Evolutionary conservation across 2,329 filamentous ascomycete species (phyloP).

Genomic region (Fusarium sp.): DNA sequence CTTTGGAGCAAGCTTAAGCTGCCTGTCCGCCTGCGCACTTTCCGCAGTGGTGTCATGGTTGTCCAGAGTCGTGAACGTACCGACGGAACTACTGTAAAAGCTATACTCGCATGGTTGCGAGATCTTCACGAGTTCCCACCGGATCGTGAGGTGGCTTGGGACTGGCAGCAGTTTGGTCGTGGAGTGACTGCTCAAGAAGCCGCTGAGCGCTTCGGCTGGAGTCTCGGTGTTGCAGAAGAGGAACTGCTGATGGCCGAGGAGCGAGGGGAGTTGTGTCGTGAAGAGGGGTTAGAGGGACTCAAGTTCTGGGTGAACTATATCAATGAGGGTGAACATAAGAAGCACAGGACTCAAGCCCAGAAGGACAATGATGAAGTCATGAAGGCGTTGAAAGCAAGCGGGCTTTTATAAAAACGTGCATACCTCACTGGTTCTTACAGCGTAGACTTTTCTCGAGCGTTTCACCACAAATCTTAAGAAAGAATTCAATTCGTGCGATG

Average conservation of each 20-base stretch:
- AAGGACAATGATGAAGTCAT: slow-evolving; percentile 56
- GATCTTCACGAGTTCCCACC: slow-evolving; percentile 76
- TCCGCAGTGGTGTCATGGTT: slow-evolving; percentile 93
- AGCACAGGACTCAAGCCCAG: slow-evolving; percentile 43
- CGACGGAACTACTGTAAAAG: slow-evolving; percentile 87
- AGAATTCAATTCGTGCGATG: neutral
- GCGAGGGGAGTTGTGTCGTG: slow-evolving; percentile 84
- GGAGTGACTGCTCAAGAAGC: slow-evolving; percentile 91
- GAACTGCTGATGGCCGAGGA: slow-evolving; percentile 98
- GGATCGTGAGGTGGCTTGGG: slow-evolving; percentile 74
- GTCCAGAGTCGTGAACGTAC: slow-evolving; percentile 90
- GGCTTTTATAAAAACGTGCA: slow-evolving; percentile 41
- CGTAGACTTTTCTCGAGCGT: slow-evolving; percentile 12
- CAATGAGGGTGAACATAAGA: slow-evolving; percentile 55
- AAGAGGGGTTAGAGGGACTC: slow-evolving; percentile 90
- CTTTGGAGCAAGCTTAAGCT: slow-evolving; percentile 90
- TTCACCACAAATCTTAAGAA: neutral
- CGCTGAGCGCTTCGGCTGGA: slow-evolving; percentile 94
- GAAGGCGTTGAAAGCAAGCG: slow-evolving; percentile 57
- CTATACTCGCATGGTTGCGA: slow-evolving; percentile 80
- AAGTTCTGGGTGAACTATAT: slow-evolving; percentile 92
- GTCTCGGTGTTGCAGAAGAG: slow-evolving; percentile 92
- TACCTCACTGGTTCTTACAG: slow-evolving; percentile 10
- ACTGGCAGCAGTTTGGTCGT: slow-evolving; percentile 80
- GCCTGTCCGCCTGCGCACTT: slow-evolving; percentile 86